Evolutionary conservation across 306 rosid genomes (phyloP).

Genomic region (Prunus campanulata): DNA sequence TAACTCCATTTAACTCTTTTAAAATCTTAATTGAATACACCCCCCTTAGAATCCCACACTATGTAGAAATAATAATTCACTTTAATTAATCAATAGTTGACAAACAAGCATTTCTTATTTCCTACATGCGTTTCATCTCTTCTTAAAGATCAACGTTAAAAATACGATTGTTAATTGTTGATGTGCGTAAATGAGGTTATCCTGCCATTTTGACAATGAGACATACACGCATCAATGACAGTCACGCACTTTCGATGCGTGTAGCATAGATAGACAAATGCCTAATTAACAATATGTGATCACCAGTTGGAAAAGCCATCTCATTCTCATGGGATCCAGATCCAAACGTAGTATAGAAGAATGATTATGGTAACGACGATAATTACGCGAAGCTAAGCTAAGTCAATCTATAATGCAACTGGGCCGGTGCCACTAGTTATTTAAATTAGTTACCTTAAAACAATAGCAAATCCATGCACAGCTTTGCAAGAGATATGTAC

Average conservation of each 20-base stretch:
- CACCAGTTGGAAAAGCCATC: background rate
- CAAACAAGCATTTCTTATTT: background rate
- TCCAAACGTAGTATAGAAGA: background rate
- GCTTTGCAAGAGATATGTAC: no score
- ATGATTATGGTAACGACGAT: background rate
- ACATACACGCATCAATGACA: background rate
- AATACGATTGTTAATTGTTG: no score
- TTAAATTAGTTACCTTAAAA: background rate
- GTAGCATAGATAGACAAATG: background rate
- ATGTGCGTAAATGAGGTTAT: no score
- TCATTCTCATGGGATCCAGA: background rate
- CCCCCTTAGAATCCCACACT: background rate
- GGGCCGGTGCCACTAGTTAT: background rate
- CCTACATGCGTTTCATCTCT: no score
- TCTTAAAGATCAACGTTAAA: no score
- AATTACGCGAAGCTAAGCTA: background rate
- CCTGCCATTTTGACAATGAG: no score
- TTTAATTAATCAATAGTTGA: background rate
- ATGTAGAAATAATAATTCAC: no score
- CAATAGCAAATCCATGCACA: background rate
- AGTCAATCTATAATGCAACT: background rate
- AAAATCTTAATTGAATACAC: no score
- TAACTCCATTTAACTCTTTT: no score
- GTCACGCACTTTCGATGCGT: no score
- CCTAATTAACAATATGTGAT: background rate